A percentile compares a stretch with the other conserved stretches of the same genome.
phyloP scores from a whole-genome alignment of 2,329 filamentous ascomycete genomes.

The Trichophyton schoenleinii region DNA sequence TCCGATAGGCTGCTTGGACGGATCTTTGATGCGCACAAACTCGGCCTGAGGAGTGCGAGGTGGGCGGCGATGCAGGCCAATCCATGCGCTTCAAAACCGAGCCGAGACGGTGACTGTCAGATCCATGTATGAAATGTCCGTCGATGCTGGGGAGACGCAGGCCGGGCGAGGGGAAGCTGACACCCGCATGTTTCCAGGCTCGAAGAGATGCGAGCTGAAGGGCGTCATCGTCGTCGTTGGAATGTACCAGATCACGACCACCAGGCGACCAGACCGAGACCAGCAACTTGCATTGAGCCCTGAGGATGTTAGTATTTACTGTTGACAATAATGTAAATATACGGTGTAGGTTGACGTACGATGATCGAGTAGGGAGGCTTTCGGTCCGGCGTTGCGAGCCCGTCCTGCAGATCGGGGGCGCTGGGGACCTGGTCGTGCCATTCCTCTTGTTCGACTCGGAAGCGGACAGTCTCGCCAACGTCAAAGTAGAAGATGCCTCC shows the following conservation, averaged over 20 bases:
- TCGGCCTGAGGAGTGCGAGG: not conserved
- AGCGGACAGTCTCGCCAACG: constrained; percentile 73
- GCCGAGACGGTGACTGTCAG: not conserved
- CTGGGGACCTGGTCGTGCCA: constrained; percentile 81
- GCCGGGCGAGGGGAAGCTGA: not conserved
- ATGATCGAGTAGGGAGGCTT: constrained; percentile 43
- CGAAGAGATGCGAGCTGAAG: not conserved
- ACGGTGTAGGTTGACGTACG: constrained; percentile 19
- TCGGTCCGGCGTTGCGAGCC: constrained; percentile 43
- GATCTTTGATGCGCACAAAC: not conserved
- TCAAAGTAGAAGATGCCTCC: constrained; percentile 73
- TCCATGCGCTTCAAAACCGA: not conserved
- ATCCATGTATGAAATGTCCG: no score
- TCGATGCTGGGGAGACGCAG: not conserved
- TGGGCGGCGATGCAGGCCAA: not conserved
- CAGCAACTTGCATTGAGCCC: constrained; percentile 37
- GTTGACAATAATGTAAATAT: not conserved
- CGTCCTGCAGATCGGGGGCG: constrained; percentile 52
- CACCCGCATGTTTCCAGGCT: not conserved
- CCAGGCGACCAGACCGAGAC: constrained; percentile 35
- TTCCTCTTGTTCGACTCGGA: constrained; percentile 73
- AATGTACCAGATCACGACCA: constrained; percentile 23
- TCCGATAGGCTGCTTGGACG: not conserved
- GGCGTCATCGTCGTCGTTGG: not conserved
- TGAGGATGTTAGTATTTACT: constrained; percentile 13